These are phyloP conservation scores for Bacidia rubella DNA, from an alignment of 495 filamentous ascomycete genomes.

Conservation along the genomic window DNA sequence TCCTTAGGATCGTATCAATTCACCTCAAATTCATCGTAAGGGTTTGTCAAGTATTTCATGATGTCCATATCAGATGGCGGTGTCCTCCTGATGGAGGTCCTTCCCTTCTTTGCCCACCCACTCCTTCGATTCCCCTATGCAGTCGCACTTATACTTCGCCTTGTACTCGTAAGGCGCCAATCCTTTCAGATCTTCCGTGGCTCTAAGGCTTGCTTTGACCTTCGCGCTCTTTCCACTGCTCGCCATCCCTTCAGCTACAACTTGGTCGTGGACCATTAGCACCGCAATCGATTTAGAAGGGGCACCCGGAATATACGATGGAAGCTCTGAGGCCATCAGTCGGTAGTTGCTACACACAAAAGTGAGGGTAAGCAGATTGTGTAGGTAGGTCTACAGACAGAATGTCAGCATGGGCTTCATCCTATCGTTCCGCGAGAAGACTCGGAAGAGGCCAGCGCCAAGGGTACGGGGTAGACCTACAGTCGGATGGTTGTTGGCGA, in stretches of 20 bases:
- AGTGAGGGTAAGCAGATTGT: conserved; percentile 33
- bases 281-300: conserved; percentile 47
- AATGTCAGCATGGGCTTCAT: too few relatives aligned
- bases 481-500: conserved; percentile 76
- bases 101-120: conserved; percentile 8
- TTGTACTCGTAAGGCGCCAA: conserved; percentile 47
- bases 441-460: too few relatives aligned
- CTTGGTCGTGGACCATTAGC: conserved; percentile 60
- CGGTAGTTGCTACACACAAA: conserved; percentile 43
- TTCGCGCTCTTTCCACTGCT: conserved; percentile 59
- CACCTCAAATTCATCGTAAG: too few relatives aligned
- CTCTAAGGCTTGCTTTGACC: conserved; percentile 55
- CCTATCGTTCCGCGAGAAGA: too few relatives aligned
- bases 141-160: conserved; percentile 48
- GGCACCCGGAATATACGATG: conserved; percentile 26
- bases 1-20: too few relatives aligned
- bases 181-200: conserved; percentile 42
- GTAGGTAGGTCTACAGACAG: conserved; percentile 43
- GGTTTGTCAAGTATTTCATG: too few relatives aligned
- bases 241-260: conserved; percentile 48
- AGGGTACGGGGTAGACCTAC: too few relatives aligned
- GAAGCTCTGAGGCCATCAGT: conserved; percentile 38
- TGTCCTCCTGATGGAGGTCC: not conserved
- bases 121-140: conserved; percentile 22
- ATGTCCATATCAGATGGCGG: too few relatives aligned